Conservation (phyloP, 2,329 filamentous ascomycete genomes). For the Epicoccum nigrum region DNA sequence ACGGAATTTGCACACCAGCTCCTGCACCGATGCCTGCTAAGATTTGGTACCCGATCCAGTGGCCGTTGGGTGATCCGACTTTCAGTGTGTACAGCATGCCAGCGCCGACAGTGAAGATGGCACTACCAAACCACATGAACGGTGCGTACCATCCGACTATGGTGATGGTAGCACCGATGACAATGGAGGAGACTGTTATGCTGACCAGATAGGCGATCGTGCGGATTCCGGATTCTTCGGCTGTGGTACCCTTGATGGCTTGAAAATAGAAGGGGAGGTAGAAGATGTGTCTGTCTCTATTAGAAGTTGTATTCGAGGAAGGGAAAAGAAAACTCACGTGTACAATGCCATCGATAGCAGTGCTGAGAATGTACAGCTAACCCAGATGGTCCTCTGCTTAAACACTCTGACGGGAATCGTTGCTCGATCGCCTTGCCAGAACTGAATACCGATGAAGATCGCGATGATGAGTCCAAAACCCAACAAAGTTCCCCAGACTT, state of each 20-base stretch:
- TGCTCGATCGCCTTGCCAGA: slow-evolving; percentile 37
- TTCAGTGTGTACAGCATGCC: slow-evolving; percentile 49
- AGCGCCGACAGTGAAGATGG: slow-evolving; percentile 45
- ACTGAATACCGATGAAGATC: slow-evolving; percentile 49
- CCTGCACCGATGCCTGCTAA: slow-evolving; percentile 50
- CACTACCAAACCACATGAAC: slow-evolving; percentile 46
- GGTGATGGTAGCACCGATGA: slow-evolving; percentile 37
- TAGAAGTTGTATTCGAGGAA: not conserved
- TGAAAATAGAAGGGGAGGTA: slow-evolving; percentile 54
- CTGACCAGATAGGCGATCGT: slow-evolving; percentile 43
- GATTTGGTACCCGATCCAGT: slow-evolving; percentile 52
- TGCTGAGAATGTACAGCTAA: slow-evolving; percentile 42
- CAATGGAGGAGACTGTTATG: slow-evolving; percentile 34
- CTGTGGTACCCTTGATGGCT: slow-evolving; percentile 49
- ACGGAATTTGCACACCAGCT: slow-evolving; percentile 51
- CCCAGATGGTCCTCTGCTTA: slow-evolving; percentile 44
- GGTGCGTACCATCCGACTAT: slow-evolving; percentile 43
- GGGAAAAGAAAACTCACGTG: slow-evolving; percentile 28
- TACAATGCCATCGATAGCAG: slow-evolving; percentile 49
- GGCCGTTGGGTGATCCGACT: slow-evolving; percentile 25
- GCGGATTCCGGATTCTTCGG: slow-evolving; percentile 46
- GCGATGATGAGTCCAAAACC: slow-evolving; percentile 55
- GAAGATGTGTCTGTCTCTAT: slow-evolving; percentile 38
- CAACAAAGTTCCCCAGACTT: slow-evolving; percentile 58
- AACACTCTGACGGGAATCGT: slow-evolving; percentile 43